phyloP scores from a whole-genome alignment of 2,329 filamentous ascomycete species.

The Aureobasidium vineae region DNA sequence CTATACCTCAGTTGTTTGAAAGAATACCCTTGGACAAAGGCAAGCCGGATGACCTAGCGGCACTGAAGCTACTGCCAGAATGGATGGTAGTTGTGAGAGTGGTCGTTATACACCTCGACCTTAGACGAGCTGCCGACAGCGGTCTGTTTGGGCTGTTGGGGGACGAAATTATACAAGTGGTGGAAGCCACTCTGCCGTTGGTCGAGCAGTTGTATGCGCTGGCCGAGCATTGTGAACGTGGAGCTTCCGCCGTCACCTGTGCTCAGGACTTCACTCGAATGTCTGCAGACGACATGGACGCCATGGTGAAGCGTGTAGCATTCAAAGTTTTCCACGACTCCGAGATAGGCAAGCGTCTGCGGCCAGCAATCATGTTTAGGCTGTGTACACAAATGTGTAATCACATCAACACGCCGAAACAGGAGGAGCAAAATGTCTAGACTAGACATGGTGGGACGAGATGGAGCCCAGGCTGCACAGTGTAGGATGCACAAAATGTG shows the following conservation, averaged over 20 bases:
- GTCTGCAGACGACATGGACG: constrained; percentile 23
- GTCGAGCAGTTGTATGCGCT: constrained; percentile 5
- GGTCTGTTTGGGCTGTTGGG: constrained; percentile 28
- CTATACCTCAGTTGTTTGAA: neutral
- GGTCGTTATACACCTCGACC: constrained; percentile 25
- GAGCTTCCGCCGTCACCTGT: constrained; percentile 6
- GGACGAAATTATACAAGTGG: constrained; percentile 27
- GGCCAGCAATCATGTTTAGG: constrained; percentile 26
- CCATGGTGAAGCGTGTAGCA: constrained; percentile 23
- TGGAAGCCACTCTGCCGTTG: constrained; percentile 22
- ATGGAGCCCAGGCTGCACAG: constrained; percentile 8
- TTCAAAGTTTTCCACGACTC: constrained; percentile 2
- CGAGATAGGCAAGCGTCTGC: constrained; percentile 19
- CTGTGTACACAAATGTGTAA: constrained; percentile 25
- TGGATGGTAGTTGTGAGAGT: constrained; percentile 27
- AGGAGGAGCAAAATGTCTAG: constrained; percentile 16
- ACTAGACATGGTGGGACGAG: constrained; percentile 12
- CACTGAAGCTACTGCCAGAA: constrained; percentile 19
- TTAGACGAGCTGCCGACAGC: constrained; percentile 10
- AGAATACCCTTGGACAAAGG: neutral
- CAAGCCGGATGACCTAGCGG: constrained; percentile 2
- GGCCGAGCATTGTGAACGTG: constrained; percentile 17
- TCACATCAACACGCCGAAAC: constrained; percentile 18
- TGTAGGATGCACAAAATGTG: constrained; percentile 8
- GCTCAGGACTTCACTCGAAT: constrained; percentile 24